Evolutionary conservation across 768 basidiomycete species (phyloP).

Genomic region (Austroboletus festivus): DNA sequence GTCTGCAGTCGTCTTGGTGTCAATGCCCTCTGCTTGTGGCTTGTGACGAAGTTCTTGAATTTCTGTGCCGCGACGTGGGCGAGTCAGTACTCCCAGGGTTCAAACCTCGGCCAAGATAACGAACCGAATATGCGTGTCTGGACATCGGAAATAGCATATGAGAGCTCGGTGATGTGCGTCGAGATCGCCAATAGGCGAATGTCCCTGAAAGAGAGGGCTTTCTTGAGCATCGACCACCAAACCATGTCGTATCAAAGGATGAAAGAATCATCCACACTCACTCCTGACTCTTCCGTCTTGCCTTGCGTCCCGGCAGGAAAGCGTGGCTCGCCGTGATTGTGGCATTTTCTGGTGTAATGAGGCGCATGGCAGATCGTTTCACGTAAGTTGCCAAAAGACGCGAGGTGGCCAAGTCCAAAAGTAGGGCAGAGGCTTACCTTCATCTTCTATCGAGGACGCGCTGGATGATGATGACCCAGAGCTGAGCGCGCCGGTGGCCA

Average conservation of each 20-base stretch:
- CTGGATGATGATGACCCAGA: slow-evolving; percentile 46
- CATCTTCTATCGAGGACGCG: slow-evolving; percentile 55
- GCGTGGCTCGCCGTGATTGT: slow-evolving; percentile 62
- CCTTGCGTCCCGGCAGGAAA: slow-evolving; percentile 40
- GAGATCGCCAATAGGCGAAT: slow-evolving; percentile 74
- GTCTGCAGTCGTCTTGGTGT: slow-evolving; percentile 57
- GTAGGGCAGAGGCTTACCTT: slow-evolving; percentile 46
- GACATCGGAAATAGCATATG: slow-evolving; percentile 83
- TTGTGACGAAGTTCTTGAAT: slow-evolving; percentile 93
- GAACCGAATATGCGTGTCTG: slow-evolving; percentile 88
- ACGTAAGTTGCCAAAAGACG: slow-evolving; percentile 33
- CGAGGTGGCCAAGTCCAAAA: slow-evolving; percentile 20
- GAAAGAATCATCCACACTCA: slow-evolving; percentile 39
- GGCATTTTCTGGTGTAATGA: slow-evolving; percentile 52
- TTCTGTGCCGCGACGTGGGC: slow-evolving; percentile 44
- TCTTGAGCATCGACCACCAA: slow-evolving; percentile 28
- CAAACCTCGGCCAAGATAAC: slow-evolving; percentile 10
- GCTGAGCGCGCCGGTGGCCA: slow-evolving; percentile 18
- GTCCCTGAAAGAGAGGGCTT: slow-evolving; percentile 47
- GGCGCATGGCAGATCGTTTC: slow-evolving; percentile 29
- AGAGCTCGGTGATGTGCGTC: slow-evolving; percentile 83
- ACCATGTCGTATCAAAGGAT: slow-evolving; percentile 19
- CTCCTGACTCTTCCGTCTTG: slow-evolving; percentile 64
- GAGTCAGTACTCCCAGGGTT: slow-evolving; percentile 9
- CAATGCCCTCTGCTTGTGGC: slow-evolving; percentile 56